These are phyloP conservation scores for Mycena galericulata DNA, from an alignment of 768 basidiomycete genomes.

Conservation along the genomic window DNA sequence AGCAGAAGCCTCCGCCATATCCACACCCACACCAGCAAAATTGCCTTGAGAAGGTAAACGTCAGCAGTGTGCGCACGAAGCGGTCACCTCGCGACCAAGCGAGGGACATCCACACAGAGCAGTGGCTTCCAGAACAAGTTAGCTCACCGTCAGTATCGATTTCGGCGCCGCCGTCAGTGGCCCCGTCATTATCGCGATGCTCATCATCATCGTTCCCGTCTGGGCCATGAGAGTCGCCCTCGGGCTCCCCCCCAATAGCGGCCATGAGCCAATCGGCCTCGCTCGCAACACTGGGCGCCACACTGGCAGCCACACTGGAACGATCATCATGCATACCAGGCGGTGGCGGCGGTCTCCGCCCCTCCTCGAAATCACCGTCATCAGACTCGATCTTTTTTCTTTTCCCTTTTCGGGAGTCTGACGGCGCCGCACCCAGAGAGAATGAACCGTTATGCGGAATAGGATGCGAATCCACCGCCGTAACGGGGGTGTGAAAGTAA, in stretches of 20 bases:
- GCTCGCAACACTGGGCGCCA: slow-evolving; percentile 75
- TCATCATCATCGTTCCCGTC: slow-evolving; percentile 54
- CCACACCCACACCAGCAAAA: slow-evolving; percentile 52
- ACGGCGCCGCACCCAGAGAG: slow-evolving; percentile 58
- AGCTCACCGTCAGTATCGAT: slow-evolving; percentile 66
- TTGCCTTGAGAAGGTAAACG: slow-evolving; percentile 65
- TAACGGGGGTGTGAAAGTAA: slow-evolving; percentile 92
- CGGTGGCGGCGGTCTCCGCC: slow-evolving; percentile 74
- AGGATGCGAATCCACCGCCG: slow-evolving; percentile 82
- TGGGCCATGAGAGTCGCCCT: slow-evolving; percentile 58
- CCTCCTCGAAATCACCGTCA: slow-evolving; percentile 83
- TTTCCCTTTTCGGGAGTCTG: slow-evolving; percentile 83
- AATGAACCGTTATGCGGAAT: slow-evolving; percentile 71
- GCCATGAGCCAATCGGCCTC: slow-evolving; percentile 93
- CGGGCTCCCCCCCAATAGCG: slow-evolving; percentile 80
- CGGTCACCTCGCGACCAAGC: slow-evolving; percentile 54
- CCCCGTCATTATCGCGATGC: slow-evolving; percentile 49
- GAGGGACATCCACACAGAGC: slow-evolving; percentile 62
- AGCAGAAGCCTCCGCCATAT: slow-evolving; percentile 52
- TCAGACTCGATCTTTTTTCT: slow-evolving; percentile 92
- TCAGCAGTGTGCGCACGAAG: slow-evolving; percentile 73
- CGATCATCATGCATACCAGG: slow-evolving; percentile 70
- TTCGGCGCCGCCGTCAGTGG: slow-evolving; percentile 46
- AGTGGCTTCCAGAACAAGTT: slow-evolving; percentile 47
- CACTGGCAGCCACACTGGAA: slow-evolving; percentile 67